Conservation (phyloP, 805 yeast species). For the Candida manassasensis region DNA sequence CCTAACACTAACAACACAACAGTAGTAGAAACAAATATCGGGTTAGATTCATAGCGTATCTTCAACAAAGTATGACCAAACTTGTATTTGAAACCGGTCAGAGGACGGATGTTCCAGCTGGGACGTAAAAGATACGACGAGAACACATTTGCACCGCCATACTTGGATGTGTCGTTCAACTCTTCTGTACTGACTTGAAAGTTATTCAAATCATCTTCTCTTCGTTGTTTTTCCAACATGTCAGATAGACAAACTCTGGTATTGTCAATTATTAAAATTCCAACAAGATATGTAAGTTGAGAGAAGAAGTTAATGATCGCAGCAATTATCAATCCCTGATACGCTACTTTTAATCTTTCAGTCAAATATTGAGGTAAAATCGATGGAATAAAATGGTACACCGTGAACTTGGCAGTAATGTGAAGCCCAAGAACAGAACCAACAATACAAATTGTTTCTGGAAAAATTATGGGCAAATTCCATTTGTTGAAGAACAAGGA, state of each 20-base stretch:
- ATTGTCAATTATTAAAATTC: conserved; percentile 64
- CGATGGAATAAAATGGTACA: neutral
- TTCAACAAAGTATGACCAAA: conserved; percentile 31
- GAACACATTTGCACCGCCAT: conserved; percentile 23
- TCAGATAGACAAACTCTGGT: conserved; percentile 60
- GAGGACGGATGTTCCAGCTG: conserved; percentile 12
- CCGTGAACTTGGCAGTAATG: neutral
- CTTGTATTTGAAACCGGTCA: conserved; percentile 19
- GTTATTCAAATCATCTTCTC: conserved; percentile 3
- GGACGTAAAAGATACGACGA: conserved; percentile 20
- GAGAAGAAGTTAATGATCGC: conserved; percentile 56
- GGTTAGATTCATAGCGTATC: conserved; percentile 29
- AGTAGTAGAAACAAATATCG: conserved; percentile 10
- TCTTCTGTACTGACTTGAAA: conserved; percentile 3
- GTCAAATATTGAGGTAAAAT: neutral
- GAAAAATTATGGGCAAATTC: conserved; percentile 1
- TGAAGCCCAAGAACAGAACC: neutral
- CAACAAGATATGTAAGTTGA: conserved; percentile 59
- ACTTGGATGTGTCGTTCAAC: neutral
- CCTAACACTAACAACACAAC: conserved; percentile 8
- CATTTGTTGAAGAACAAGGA: conserved; percentile 9
- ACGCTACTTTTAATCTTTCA: conserved; percentile 4
- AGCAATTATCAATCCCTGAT: conserved; percentile 30
- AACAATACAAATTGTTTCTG: neutral
- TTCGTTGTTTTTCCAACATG: conserved; percentile 27